phyloP scores from a whole-genome alignment of 2,329 filamentous ascomycete species.

The Exophiala lecanii-corni region DNA sequence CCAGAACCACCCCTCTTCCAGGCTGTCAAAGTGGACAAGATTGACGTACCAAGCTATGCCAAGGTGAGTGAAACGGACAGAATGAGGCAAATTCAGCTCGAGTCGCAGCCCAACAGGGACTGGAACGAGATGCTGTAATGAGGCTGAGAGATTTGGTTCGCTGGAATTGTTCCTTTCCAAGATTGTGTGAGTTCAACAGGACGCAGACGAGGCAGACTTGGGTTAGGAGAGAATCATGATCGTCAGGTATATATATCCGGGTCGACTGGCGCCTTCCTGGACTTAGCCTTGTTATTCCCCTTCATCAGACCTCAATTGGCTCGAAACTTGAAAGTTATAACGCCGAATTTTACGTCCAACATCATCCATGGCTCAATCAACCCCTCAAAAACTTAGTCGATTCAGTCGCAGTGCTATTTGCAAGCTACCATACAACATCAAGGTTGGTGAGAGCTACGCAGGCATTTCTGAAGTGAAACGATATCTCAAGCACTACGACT shows the following conservation, averaged over 20 bases:
- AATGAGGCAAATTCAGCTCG: too few species aligned
- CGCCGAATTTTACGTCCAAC: neutral
- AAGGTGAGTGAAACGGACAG: neutral
- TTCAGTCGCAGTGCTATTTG: neutral
- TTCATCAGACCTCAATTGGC: too few species aligned
- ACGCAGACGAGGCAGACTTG: neutral
- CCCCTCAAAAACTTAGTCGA: neutral
- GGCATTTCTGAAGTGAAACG: neutral
- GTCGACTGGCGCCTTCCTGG: too few species aligned
- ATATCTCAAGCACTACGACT: constrained; percentile 3
- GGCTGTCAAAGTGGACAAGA: neutral
- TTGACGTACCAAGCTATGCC: neutral
- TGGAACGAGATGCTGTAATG: too few species aligned
- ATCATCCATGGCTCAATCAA: neutral
- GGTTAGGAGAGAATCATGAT: neutral
- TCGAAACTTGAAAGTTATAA: too few species aligned
- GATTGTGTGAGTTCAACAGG: too few species aligned
- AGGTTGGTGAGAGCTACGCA: neutral
- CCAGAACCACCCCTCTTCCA: too few species aligned
- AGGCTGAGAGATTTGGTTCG: too few species aligned
- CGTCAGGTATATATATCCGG: too few species aligned
- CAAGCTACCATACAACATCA: neutral
- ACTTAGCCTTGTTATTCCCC: too few species aligned
- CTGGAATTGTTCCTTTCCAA: too few species aligned
- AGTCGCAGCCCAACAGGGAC: too few species aligned